These are phyloP conservation scores for Cordyceps militaris DNA, from an alignment of 2,329 filamentous ascomycete species.

Conservation along the genomic window DNA sequence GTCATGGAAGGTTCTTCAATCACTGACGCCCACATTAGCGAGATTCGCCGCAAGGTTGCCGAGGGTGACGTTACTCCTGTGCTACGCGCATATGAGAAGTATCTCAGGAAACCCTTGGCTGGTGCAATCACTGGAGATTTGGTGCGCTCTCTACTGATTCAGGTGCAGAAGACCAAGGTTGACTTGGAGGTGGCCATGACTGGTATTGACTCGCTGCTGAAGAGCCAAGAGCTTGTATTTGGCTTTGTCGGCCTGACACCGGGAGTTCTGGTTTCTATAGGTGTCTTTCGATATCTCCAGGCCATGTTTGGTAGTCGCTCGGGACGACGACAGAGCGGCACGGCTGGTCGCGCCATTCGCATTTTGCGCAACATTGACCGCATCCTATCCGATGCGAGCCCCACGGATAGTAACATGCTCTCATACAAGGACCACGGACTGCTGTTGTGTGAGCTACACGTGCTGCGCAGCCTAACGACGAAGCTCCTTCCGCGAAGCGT, in stretches of 20 bases:
- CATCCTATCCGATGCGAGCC: constrained; percentile 61
- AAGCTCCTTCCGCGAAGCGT: constrained; percentile 66
- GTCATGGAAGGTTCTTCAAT: constrained; percentile 44
- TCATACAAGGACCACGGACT: constrained; percentile 91
- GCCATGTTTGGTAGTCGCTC: constrained; percentile 62
- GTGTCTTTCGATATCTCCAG: constrained; percentile 64
- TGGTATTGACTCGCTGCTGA: constrained; percentile 88
- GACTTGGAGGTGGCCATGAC: constrained; percentile 94
- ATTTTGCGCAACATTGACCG: constrained; percentile 85
- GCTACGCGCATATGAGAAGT: constrained; percentile 82
- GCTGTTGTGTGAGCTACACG: constrained; percentile 81
- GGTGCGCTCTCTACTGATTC: constrained; percentile 83
- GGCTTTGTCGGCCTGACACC: constrained; percentile 94
- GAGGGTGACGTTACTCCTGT: constrained; percentile 93
- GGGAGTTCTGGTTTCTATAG: constrained; percentile 78
- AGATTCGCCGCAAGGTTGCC: constrained; percentile 71
- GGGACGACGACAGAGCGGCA: constrained; percentile 57
- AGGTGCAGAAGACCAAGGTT: constrained; percentile 98
- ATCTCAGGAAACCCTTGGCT: constrained; percentile 72
- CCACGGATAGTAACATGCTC: constrained; percentile 65
- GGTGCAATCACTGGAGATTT: constrained; percentile 82
- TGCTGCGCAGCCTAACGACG: constrained; percentile 57
- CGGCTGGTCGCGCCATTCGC: constrained; percentile 64
- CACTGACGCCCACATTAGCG: constrained; percentile 61
- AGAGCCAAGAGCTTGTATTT: constrained; percentile 95